Evolutionary conservation across 202 grass and related monocot genomes (phyloP), one percentile per base, ranked within the genome.

Genomic region (Carex arenaria): DNA sequence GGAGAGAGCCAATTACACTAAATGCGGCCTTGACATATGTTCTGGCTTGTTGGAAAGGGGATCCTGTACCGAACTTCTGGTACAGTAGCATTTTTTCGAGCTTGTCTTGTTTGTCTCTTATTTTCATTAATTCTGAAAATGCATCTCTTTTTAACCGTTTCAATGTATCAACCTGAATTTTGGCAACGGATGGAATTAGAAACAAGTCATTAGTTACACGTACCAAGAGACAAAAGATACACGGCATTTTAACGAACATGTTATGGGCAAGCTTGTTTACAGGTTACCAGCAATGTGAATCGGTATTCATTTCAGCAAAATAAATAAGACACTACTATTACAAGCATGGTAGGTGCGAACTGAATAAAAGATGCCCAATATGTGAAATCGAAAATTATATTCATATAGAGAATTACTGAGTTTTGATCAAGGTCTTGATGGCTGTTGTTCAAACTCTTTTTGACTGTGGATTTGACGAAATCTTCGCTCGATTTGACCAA

Each of bases 101-200:
- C 7, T 93, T 86, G 17, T 94, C 87, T 30, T 94, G 92, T 42
- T 28, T 91, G 4, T 89, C 92, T 54, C 67, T 67, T 23, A 92
- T 65, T 69, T 92, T 92, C 84, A 85, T 80, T 19, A 97, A 51
- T 20, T 94, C 88, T 4, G 85, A 85, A 52, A 93, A 74, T 26
- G 84, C 88, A 28, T 97, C 90, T 10, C 73, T 80, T 61, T 91
- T 88, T 81, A 97, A 20, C 20, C 85, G 88, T 80, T 94, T 93
- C 88, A 94, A 85, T 61, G 88, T 91, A 11, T 89, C 87, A 52
- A 55, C 80, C 94, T 94, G 79, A 51, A 77, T 15, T 64, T 17
- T 81, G 40, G 23, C 43, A 64, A 49, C 38, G 67, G 3, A 64
- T 64, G 38, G 7, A 67, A 52, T 32, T 66, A 54, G 2, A 52